Conservation (phyloP, 768 basidiomycete genomes). For the Suillus subluteus region DNA sequence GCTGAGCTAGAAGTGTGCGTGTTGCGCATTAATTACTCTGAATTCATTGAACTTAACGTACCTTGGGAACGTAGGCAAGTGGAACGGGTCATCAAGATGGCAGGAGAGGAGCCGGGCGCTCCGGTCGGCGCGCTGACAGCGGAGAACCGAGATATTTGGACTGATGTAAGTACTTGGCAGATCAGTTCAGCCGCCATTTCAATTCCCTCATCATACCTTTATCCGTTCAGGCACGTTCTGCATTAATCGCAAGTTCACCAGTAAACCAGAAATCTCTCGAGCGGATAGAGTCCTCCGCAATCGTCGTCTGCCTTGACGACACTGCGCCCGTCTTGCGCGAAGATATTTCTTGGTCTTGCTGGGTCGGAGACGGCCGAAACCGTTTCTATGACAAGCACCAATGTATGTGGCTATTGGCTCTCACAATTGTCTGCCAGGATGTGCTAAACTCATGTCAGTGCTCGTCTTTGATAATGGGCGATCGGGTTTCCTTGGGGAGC, state of each 20-base stretch:
- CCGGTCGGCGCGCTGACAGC: slow-evolving; percentile 84
- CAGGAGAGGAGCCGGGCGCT: slow-evolving; percentile 49
- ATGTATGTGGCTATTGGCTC: slow-evolving; percentile 47
- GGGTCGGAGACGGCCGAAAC: slow-evolving; percentile 91
- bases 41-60: slow-evolving; percentile 14
- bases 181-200: not conserved
- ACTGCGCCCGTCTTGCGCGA: slow-evolving; percentile 80
- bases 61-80: slow-evolving; percentile 52
- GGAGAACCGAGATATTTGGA: slow-evolving; percentile 90
- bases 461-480: slow-evolving; percentile 95
- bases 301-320: slow-evolving; percentile 87
- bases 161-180: slow-evolving; percentile 67
- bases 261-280: slow-evolving; percentile 69
- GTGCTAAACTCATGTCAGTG: slow-evolving; percentile 47
- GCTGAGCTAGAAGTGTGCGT: slow-evolving; percentile 79
- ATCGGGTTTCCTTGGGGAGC: slow-evolving; percentile 89
- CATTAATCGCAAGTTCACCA: slow-evolving; percentile 65
- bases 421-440: slow-evolving; percentile 9
- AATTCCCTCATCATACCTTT: not conserved
- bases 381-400: slow-evolving; percentile 98
- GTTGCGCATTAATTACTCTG: not conserved
- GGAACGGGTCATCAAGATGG: slow-evolving; percentile 64
- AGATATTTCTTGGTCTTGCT: slow-evolving; percentile 77
- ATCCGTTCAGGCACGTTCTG: slow-evolving; percentile 51
- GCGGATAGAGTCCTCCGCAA: slow-evolving; percentile 88